These are phyloP conservation scores for Setaria italica DNA, from an alignment of 202 grass and related monocot genomes.

Conservation along the genomic window DNA sequence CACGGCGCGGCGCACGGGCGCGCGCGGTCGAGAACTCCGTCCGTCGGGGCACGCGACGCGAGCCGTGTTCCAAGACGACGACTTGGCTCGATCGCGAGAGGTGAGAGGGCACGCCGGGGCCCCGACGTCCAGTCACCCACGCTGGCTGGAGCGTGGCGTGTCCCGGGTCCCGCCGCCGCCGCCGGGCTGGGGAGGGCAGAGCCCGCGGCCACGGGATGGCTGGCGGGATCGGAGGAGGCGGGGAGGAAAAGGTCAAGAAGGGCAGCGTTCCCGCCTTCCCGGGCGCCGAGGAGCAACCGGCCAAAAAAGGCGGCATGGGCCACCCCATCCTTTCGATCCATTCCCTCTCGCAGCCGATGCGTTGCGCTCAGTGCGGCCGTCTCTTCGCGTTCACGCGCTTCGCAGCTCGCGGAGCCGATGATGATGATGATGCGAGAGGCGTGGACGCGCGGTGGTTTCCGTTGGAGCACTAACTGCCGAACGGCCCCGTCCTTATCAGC, in stretches of 20 bases:
- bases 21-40: background rate
- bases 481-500: slow-evolving; percentile 32
- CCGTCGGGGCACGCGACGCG: background rate
- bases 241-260: background rate
- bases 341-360: background rate
- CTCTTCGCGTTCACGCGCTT: background rate
- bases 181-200: background rate
- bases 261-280: background rate
- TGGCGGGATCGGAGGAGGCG: background rate
- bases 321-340: background rate
- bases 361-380: background rate
- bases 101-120: too few relatives aligned
- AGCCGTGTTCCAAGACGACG: too few relatives aligned
- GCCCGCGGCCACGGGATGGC: background rate
- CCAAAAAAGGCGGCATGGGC: background rate
- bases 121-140: background rate
- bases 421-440: background rate
- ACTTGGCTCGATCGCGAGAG: too few relatives aligned
- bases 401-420: background rate
- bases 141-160: background rate
- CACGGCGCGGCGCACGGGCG: background rate
- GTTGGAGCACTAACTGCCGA: slow-evolving; percentile 17
- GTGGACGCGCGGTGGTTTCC: slow-evolving; percentile 11
- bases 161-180: background rate
- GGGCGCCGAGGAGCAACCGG: background rate